Base-by-base conservation (phyloP, 1,139 yeast species). In the Lodderomyces margitis region DNA sequence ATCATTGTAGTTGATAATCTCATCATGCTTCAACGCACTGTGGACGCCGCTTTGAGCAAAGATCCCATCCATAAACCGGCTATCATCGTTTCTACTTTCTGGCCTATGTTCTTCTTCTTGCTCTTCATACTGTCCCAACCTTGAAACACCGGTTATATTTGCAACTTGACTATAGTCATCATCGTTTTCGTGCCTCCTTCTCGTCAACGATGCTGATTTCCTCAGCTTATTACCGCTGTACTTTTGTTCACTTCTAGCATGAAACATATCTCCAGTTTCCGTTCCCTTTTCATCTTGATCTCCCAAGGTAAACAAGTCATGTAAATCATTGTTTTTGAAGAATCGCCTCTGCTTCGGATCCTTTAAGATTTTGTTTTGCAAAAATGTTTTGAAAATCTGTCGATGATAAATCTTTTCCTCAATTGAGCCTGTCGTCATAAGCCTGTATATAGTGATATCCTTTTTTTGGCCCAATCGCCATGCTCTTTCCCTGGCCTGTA, bases 341-440 rank as follows among this genome's bases (percentile, higher is more conserved):
- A 92, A 91, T 46, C 98, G 68, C 46, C 92, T 75, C 57, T 94
- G 98, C 51, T 91, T 91, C 1, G 98, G 98, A 57, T 92, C 98
- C 51, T 89, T 91, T 55, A 94, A 69, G 49, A 92, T 91, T 63
- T 92, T 94, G 63, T 94, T 94, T 0, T 97, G 87, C 48, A 92
- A 65, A 53, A 92, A 86, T 45, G 95, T 97, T 60, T 92, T 92
- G 75, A 92, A 94, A 33, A 92, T 92, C 62, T 92, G 98, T 23
- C 98, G 76, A 55, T 94, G 98, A 55, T 92, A 92, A 3, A 94
- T 92, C 61, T 92, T 92, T 57, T 92, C 98, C 57, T 92, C 99
- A 38, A 92, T 94, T 0, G 97, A 81, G 0, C 98, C 98, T 0
- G 97, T 89, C 25, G 92, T 87, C 89, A 92, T 88, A 35, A 92